Conservation (phyloP, 2,329 filamentous ascomycete species). For the Pseudogymnoascus sp. region DNA sequence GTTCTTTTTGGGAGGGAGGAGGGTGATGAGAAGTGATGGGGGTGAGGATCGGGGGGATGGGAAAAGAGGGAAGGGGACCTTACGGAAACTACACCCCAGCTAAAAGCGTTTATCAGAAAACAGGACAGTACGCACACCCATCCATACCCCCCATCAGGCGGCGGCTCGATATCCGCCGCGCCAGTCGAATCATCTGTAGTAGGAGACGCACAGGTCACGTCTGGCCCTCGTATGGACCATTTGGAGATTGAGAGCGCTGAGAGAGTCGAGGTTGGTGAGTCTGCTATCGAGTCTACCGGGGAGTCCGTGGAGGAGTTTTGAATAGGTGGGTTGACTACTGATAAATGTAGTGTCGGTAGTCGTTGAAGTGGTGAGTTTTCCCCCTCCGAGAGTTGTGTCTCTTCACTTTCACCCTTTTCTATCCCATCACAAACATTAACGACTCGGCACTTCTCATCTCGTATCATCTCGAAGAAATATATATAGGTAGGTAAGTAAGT, state of each 20-base stretch:
- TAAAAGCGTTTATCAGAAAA: constrained; percentile 24
- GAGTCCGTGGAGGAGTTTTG: no score
- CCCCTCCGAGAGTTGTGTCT: no score
- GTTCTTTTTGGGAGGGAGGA: no score
- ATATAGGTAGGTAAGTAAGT: neutral
- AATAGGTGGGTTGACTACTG: no score
- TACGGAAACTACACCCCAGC: constrained; percentile 36
- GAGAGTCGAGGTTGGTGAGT: neutral
- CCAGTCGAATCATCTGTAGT: constrained; percentile 15
- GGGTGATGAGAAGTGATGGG: no score
- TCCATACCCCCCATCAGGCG: constrained; percentile 48
- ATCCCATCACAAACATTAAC: no score
- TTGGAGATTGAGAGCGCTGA: neutral
- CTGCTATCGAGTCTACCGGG: no score
- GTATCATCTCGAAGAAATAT: neutral
- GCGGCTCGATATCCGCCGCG: constrained; percentile 15
- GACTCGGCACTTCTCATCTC: neutral
- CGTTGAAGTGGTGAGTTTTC: no score
- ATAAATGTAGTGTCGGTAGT: no score
- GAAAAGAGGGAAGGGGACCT: constrained; percentile 15
- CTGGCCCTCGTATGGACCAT: neutral
- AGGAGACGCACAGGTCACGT: neutral
- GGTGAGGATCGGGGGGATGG: neutral
- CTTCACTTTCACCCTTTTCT: no score
- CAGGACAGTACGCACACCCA: constrained; percentile 25